Evolutionary conservation across 108 stramenopile genomes (phyloP).

Genomic region (Nitzschia putrida): DNA sequence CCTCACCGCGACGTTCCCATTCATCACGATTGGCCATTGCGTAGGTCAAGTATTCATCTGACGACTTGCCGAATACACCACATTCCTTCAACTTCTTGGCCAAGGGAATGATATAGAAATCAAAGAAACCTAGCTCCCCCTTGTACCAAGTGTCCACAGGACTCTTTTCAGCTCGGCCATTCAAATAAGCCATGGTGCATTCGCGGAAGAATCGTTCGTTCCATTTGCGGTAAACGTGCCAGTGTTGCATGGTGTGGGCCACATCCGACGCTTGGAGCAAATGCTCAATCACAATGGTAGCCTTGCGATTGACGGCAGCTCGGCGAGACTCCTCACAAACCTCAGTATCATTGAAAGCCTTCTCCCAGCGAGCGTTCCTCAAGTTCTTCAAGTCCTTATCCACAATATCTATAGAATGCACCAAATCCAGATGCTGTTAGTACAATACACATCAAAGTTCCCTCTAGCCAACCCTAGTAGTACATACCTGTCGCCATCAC

Average conservation of each 20-base stretch:
- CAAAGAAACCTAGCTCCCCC: not conserved
- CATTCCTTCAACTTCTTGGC: not conserved
- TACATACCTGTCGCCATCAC: not conserved
- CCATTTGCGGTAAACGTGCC: slow-evolving; percentile 42
- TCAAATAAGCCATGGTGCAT: slow-evolving; percentile 17
- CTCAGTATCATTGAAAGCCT: slow-evolving; percentile 13
- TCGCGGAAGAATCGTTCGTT: slow-evolving; percentile 39
- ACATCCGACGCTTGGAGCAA: slow-evolving; percentile 49
- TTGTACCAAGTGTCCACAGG: slow-evolving; percentile 29
- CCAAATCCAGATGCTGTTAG: too few relatives aligned
- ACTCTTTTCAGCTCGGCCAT: slow-evolving; percentile 11
- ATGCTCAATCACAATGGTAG: slow-evolving; percentile 38
- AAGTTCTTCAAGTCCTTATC: slow-evolving; percentile 24
- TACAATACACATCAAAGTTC: too few relatives aligned
- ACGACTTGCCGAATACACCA: too few relatives aligned
- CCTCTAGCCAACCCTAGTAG: too few relatives aligned
- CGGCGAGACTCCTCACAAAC: too few relatives aligned
- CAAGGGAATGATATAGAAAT: slow-evolving; percentile 3
- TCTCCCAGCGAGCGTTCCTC: slow-evolving; percentile 30
- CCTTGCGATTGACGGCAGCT: not conserved
- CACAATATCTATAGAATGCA: slow-evolving; percentile 12
- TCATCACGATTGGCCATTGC: too few relatives aligned
- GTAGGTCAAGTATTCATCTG: too few relatives aligned
- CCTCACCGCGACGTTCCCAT: too few relatives aligned
- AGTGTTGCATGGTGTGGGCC: slow-evolving; percentile 48